Evolutionary conservation across 2,329 filamentous ascomycete species (phyloP), one percentile per base, ranked within the genome.

Genomic region (Colletotrichum endophyticum): DNA sequence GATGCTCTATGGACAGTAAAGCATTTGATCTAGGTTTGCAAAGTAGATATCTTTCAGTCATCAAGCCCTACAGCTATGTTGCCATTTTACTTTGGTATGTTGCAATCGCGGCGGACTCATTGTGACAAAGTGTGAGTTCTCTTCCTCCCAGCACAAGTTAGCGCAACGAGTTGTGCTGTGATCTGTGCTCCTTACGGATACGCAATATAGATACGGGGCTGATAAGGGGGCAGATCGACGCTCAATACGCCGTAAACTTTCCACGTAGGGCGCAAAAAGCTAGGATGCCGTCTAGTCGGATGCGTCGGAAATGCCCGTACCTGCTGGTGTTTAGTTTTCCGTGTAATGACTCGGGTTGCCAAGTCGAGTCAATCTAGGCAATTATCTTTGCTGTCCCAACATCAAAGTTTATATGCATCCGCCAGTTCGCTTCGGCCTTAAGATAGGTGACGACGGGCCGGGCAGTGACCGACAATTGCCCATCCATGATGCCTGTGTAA

Each of bases 21-120:
- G 1, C 11, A 8, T 22, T 22, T 13, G n/a, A 12, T 53, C 13
- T 13, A 13, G 44, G 6, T 53, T 22, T 13, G 11, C 3, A 12
- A 22, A 53, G 16, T 0, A 53, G 22, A 3, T 22, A 13, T 22
- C 0, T 8, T 1, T 22, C 44, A 53, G 1, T 53, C 44, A 22
- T 3, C 8, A 53, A 53, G 6, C 2, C 0, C 1, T 8, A 22
- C 2, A n/a, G 44, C 16, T 0, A 53, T 53, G 11, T 53, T 53
- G n/a, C 44, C 44, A 22, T 22, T n/a, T 0, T 4, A 22, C n/a
- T 1, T 3, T 1, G 6, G 2, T 4, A 53, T 53, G n/a, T 22
- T 53, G 44, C 11, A 22, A 49, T 22, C 11, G 11, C 44, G 6
- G 44, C 11, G 3, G 22, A 22, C n/a, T 22, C 5, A 44, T 5